These are phyloP conservation scores for Hypoxylon cercidicola DNA, from an alignment of 495 filamentous ascomycete genomes.

Conservation along the genomic window DNA sequence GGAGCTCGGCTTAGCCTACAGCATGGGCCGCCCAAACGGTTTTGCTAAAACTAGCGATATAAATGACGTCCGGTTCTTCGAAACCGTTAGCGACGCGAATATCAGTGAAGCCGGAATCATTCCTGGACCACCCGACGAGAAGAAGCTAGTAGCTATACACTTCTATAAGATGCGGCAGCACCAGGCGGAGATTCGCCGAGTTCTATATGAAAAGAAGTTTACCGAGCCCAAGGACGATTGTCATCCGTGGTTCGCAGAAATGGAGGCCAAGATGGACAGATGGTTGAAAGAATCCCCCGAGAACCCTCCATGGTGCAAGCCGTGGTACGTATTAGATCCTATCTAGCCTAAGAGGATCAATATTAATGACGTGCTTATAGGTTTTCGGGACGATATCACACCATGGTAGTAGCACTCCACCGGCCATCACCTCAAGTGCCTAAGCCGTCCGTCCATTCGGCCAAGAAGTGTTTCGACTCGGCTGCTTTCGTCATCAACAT, in stretches of 20 bases:
- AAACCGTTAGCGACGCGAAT: slow-evolving; percentile 77
- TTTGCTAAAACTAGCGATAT: slow-evolving; percentile 82
- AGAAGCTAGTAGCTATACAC: slow-evolving; percentile 88
- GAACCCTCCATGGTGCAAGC: slow-evolving; percentile 59
- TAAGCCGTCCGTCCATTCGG: slow-evolving; percentile 78
- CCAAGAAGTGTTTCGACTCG: slow-evolving; percentile 82
- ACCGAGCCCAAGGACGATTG: slow-evolving; percentile 75
- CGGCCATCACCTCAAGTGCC: slow-evolving; percentile 91
- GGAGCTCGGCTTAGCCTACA: slow-evolving; percentile 88
- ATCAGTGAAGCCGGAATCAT: slow-evolving; percentile 83
- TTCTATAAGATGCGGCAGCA: slow-evolving; percentile 91
- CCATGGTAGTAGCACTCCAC: slow-evolving; percentile 84
- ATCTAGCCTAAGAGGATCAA: neutral
- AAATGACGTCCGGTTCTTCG: slow-evolving; percentile 84
- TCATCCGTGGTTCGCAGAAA: slow-evolving; percentile 85
- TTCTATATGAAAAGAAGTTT: slow-evolving; percentile 82
- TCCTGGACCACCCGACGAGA: slow-evolving; percentile 72
- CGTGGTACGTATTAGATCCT: slow-evolving; percentile 56
- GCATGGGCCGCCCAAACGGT: slow-evolving; percentile 82
- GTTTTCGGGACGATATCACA: slow-evolving; percentile 81
- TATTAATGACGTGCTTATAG: slow-evolving; percentile 53
- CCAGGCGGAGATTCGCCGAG: slow-evolving; percentile 85
- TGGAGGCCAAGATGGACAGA: slow-evolving; percentile 77
- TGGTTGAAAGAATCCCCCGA: slow-evolving; percentile 68
- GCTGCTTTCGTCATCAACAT: slow-evolving; percentile 80